Evolutionary conservation across 2,329 filamentous ascomycete genomes (phyloP), one percentile per base, ranked within the genome.

Genomic region (Trichoderma koningiopsis): DNA sequence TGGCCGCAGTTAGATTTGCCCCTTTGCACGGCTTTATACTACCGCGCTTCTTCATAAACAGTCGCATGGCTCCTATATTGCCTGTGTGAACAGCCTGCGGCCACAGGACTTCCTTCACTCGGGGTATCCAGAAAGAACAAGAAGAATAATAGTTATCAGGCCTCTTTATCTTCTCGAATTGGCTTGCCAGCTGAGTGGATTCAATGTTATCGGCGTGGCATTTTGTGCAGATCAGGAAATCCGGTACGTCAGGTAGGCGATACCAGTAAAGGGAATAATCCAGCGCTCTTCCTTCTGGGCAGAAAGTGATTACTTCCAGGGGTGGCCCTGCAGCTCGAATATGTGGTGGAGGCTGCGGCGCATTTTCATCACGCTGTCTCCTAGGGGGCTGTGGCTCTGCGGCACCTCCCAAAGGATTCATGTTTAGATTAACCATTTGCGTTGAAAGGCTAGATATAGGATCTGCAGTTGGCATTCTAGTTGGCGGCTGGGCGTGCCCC

Each of bases 201-300:
- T 75, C 70, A 14, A 84, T 77, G 68, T 81, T 66, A 35, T 81
- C 79, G 6, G 77, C 75, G 40, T 82, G 79, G 71, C 83, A 85
- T 27, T 76, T 73, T 1, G 81, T 81, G 71, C 83, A 85, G 40
- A 83, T 74, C 3, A 78, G 68, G 29, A 78, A 82, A 1, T 75
- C 72, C 0, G 79, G 76, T 3, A 74, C 40, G 4, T 75, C 73
- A 2, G 71, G 68, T 1, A 77, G 59, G 1, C 71, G 74, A 58
- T 80, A 78, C 77, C 79, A 81, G n/a, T 74, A 74, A 0, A 77
- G 71, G 0, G 72, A 69, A 52, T 80, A 80, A 24, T 72, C 71
- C 0, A 80, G 70, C 0, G 60, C 22, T 16, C 78, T 75, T 1
- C 58, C 24, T 43, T 76, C 74, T 0, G 79, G 76, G 29, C 79